Evolutionary conservation across 306 rosid genomes (phyloP).

Genomic region (Sindora glabra): DNA sequence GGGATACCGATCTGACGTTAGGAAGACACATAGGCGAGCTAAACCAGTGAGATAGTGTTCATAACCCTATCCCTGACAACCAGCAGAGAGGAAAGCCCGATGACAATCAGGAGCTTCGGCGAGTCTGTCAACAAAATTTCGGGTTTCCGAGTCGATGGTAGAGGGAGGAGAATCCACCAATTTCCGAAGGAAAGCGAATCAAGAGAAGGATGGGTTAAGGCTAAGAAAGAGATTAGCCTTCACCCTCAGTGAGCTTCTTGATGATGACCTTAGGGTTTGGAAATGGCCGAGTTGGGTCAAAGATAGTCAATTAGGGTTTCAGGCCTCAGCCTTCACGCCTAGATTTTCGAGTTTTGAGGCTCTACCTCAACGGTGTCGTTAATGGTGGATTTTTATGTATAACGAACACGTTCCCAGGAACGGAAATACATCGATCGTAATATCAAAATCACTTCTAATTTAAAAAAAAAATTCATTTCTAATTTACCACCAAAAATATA

Average conservation of each 20-base stretch:
- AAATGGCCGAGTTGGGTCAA: slow-evolving; percentile 13
- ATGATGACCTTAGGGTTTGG: slow-evolving; percentile 16
- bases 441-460: too few species aligned
- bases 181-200: not conserved
- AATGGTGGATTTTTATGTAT: too few species aligned
- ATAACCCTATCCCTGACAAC: not conserved
- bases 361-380: too few species aligned
- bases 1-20: slow-evolving; percentile 14
- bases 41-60: not conserved
- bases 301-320: not conserved
- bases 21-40: not conserved
- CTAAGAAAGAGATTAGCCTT: not conserved
- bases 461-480: too few species aligned
- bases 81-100: not conserved
- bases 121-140: not conserved
- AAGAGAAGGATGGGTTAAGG: not conserved
- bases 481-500: too few species aligned
- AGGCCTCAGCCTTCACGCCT: too few species aligned
- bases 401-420: too few species aligned
- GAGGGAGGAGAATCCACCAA: not conserved
- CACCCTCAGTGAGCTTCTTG: not conserved
- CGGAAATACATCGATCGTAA: too few species aligned
- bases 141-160: not conserved
- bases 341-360: too few species aligned
- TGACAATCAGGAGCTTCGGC: not conserved